Base-by-base conservation (phyloP, 495 filamentous ascomycete species). In the Parmelia sp. region DNA sequence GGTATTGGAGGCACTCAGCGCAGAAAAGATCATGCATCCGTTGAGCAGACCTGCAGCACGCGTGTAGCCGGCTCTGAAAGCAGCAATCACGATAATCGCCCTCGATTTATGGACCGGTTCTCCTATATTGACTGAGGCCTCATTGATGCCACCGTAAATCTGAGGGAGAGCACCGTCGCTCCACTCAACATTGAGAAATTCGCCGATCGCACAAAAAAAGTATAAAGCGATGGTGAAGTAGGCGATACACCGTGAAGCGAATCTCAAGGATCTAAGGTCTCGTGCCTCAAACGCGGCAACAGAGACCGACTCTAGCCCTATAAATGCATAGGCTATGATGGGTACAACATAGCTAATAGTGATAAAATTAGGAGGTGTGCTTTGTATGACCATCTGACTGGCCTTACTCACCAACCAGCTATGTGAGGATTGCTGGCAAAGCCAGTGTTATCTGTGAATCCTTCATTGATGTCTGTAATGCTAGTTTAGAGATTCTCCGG, bases 211-310 rank as follows among this genome's bases (percentile, higher is more conserved):
- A 35, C 45, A 68, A 29, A 75, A 51, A 17, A 75, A 49, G 57
- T 76, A 76, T 12, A 73, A 51, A 4, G 61, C 53, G 8, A 69
- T 56, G 1, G 68, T 72, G 63, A 71, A 60, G 59, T 69, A 75
- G 25, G 74, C 72, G 25, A 73, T 68, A 21, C 61, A 44, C 60
- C 71, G 69, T 15, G 74, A 69, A 15, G 74, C 71, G 1, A 59
- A 35, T 21, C 73, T 72, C 1, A 76, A 69, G 44, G 75, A 73
- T 33, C 67, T 71, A 12, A 80, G 58, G 27, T 69, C 65, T 63
- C 66, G 21, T n/a, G 78, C 78, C 73, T 83, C 80, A 31, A 82
- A 74, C 4, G 79, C 79, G 19, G 78, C 77, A 1, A 78, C 74
- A 0, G 77, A 73, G 11, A 77, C 65, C 31, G 78, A 71, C 58